Conservation (phyloP, 441 rosid species). For the Pelargonium cotyledonis region DNA sequence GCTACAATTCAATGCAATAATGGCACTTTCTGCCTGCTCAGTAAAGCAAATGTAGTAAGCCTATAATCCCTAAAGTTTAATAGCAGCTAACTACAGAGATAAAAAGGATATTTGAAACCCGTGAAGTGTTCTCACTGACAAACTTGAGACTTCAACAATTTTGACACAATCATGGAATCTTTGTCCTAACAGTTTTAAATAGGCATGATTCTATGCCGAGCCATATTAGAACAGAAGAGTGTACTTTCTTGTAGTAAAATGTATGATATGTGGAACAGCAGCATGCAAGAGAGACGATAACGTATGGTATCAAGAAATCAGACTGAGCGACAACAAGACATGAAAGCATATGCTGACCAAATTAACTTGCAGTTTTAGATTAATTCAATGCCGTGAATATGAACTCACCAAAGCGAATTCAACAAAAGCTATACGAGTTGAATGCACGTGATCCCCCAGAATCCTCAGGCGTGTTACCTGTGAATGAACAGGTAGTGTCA, state of each 20-base stretch:
- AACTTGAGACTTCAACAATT: too few species aligned
- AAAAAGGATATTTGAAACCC: neutral
- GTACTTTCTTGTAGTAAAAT: too few species aligned
- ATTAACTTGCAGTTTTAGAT: neutral
- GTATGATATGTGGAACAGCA: too few species aligned
- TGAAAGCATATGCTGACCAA: neutral
- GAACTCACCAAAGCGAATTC: slow-evolving; percentile 56
- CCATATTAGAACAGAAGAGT: too few species aligned
- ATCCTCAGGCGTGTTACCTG: slow-evolving; percentile 71
- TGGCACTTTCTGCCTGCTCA: slow-evolving; percentile 63
- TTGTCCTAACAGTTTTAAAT: too few species aligned
- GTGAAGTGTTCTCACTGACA: neutral
- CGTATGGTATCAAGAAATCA: neutral
- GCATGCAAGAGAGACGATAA: too few species aligned
- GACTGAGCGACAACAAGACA: neutral
- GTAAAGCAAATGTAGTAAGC: too few species aligned
- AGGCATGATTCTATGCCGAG: too few species aligned
- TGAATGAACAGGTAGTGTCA: slow-evolving; percentile 4
- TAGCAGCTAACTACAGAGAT: slow-evolving; percentile 6
- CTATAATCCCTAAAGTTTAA: neutral
- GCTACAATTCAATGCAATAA: slow-evolving; percentile 52
- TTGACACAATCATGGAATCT: too few species aligned
- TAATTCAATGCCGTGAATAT: slow-evolving; percentile 1
- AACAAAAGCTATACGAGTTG: slow-evolving; percentile 65
- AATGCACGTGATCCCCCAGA: slow-evolving; percentile 58